Base-by-base conservation (phyloP, 1,139 yeast species). In the Saccharomycopsis crataegensis region DNA sequence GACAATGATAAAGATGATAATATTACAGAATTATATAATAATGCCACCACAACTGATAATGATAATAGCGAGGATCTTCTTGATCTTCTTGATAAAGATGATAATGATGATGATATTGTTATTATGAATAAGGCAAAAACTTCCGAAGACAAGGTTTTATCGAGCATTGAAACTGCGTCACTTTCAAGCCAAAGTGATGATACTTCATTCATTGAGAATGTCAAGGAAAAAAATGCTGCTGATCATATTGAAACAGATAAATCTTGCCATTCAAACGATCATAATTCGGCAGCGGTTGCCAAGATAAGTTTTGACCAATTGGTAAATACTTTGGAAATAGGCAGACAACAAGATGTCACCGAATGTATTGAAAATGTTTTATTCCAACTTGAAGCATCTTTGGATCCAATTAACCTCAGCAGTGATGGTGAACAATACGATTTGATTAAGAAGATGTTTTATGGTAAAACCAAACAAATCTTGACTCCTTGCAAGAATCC, bases 281-380 rank as follows among this genome's bases (percentile, higher is more conserved):
- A 42, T 16, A 49, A 36, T 31, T 40, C 42, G 17, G 44, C 17
- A 17, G 48, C 46, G 8, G 12, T 43, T 17, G 43, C 48, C 8
- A 43, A 71, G 42, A 82, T 84, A 8, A 76, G 80, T 57, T 68
- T 78, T 1, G 85, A 80, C 57, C 88, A 83, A 62, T 76, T 84
- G 67, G 88, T 80, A 57, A 79, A 83, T 60, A 82, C 93, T 0
- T 74, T 84, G 50, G 93, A 85, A 61, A 77, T 87, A 59, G 96
- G 96, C 2, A 77, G 96, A 60, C 99, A 93, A 66, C 99, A 93
- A 66, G 99, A 93, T 71, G 98, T 93, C 16, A 89, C 97, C 0
- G 99, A 93, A 66, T 91, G 98, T 68, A 90, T 93, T 62, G 96
- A 91, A 55, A 93, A 93, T 67, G 97, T 93, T 4, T 74, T 91